Conservation (phyloP, 2,329 filamentous ascomycete genomes). For the Hymenoscyphus linearis region DNA sequence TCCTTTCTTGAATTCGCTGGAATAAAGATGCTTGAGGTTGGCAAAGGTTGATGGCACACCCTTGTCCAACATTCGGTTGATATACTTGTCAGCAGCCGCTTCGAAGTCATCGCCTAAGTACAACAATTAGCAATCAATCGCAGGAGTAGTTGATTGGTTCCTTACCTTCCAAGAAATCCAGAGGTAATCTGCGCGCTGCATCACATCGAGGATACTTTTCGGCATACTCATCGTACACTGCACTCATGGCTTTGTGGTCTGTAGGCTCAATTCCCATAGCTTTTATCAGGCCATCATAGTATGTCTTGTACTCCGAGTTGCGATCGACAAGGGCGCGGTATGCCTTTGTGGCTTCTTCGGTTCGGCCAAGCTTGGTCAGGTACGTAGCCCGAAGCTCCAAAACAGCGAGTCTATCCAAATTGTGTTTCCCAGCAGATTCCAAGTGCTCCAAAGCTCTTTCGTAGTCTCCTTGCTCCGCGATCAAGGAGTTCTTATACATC, state of each 20-base stretch:
- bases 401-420: slow-evolving; percentile 76
- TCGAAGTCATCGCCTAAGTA: slow-evolving; percentile 69
- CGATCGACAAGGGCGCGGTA: slow-evolving; percentile 78
- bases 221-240: slow-evolving; percentile 77
- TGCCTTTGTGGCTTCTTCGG: slow-evolving; percentile 73
- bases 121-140: slow-evolving; percentile 16
- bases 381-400: slow-evolving; percentile 85
- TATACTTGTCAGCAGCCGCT: slow-evolving; percentile 69
- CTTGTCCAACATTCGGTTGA: slow-evolving; percentile 81
- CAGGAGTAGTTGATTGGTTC: slow-evolving; percentile 9
- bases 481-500: slow-evolving; percentile 92
- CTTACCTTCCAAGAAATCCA: slow-evolving; percentile 78
- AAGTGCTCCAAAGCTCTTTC: slow-evolving; percentile 83
- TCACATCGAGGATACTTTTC: slow-evolving; percentile 78
- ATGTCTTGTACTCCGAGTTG: slow-evolving; percentile 80
- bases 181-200: slow-evolving; percentile 75
- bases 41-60: slow-evolving; percentile 95
- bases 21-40: slow-evolving; percentile 91
- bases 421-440: slow-evolving; percentile 68
- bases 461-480: slow-evolving; percentile 81
- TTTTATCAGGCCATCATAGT: slow-evolving; percentile 74
- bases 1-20: slow-evolving; percentile 70
- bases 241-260: slow-evolving; percentile 60
- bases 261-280: slow-evolving; percentile 58
- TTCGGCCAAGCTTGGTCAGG: slow-evolving; percentile 68